A percentile compares a stretch with the other conserved stretches of the same genome.
phyloP scores from a whole-genome alignment of 2,329 filamentous ascomycete genomes.

The Fusarium chlamydosporum region DNA sequence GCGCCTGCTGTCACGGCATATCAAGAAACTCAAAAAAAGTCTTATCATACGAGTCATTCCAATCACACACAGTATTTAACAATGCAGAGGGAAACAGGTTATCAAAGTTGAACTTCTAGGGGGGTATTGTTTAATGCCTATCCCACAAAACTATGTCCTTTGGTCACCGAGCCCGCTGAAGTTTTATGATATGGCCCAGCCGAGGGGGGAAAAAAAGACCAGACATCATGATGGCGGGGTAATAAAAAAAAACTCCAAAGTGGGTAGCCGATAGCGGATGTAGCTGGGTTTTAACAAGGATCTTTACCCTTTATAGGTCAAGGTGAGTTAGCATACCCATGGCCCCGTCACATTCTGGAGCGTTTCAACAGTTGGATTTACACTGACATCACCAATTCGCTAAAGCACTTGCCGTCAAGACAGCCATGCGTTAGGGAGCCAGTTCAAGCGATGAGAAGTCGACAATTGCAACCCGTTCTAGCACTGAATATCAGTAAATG shows the following conservation, averaged over 20 bases:
- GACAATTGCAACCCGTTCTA: neutral
- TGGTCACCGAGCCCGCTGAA: neutral
- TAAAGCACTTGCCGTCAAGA: no score
- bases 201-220: neutral
- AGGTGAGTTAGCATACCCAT: neutral
- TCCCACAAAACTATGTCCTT: neutral
- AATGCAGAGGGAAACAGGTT: neutral
- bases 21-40: slow-evolving; percentile 1
- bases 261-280: slow-evolving; percentile 12
- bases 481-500: neutral
- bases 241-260: slow-evolving; percentile 8
- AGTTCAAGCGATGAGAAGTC: no score
- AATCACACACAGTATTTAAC: neutral
- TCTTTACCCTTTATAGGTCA: neutral
- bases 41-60: slow-evolving; percentile 2
- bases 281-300: neutral
- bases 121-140: neutral
- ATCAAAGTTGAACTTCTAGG: no score
- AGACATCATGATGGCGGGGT: slow-evolving; percentile 15
- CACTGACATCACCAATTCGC: neutral
- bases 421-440: no score
- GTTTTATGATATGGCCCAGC: slow-evolving; percentile 5
- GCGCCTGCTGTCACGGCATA: slow-evolving; percentile 5
- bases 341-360: neutral
- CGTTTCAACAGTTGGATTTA: neutral